Percentiles rank a stretch among this genome's conserved stretches.
Evolutionary conservation across 331 rosid genomes (phyloP).

Genomic region (Dryas integrifolia): DNA sequence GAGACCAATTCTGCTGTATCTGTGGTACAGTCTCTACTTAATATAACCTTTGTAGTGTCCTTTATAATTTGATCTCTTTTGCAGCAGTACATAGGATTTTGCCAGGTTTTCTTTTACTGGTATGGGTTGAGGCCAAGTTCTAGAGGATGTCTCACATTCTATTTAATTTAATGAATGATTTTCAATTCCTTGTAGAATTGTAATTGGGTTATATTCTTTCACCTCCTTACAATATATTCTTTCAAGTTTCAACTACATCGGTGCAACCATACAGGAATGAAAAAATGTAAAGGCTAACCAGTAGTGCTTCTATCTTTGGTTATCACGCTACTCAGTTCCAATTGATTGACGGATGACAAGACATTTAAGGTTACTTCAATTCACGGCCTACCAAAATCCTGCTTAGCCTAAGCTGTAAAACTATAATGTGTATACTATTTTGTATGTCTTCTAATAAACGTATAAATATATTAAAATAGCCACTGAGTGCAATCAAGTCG

Average conservation of each 20-base stretch:
- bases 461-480: background rate
- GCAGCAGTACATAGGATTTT: background rate
- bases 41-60: background rate
- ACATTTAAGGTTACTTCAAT: background rate
- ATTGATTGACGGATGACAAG: background rate
- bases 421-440: background rate
- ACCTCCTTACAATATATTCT: too few species aligned
- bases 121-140: background rate
- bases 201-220: background rate
- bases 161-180: background rate
- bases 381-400: too few species aligned
- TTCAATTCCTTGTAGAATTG: background rate
- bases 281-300: background rate
- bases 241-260: background rate
- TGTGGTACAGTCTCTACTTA: slow-evolving; percentile 15
- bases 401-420: too few species aligned
- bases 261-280: background rate
- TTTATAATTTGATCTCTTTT: background rate
- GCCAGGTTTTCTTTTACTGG: background rate
- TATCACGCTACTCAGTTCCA: too few species aligned
- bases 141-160: background rate
- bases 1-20: background rate
- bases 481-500: slow-evolving; percentile 29
- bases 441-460: too few species aligned
- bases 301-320: too few species aligned